These are phyloP conservation scores for Penicillium sp. DNA, from an alignment of 2,329 filamentous ascomycete species.

Conservation along the genomic window DNA sequence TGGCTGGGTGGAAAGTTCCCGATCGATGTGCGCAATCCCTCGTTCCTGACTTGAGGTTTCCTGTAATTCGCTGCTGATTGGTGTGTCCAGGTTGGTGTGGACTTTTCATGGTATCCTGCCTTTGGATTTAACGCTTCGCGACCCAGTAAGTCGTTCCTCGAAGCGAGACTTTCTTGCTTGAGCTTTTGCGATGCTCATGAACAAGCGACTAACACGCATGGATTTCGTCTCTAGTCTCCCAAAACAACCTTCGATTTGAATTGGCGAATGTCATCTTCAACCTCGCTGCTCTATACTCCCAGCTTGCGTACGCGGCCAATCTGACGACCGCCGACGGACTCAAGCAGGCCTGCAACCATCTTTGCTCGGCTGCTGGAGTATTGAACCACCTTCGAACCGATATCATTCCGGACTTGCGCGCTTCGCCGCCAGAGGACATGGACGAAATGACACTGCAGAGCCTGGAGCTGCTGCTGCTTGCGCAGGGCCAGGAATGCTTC, in stretches of 20 bases:
- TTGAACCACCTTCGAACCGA: slow-evolving; percentile 74
- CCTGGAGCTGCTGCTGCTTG: slow-evolving; percentile 78
- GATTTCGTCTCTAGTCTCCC: slow-evolving; percentile 46
- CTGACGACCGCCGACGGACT: slow-evolving; percentile 77
- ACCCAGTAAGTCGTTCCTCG: slow-evolving; percentile 48
- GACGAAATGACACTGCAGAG: slow-evolving; percentile 83
- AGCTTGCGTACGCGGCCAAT: slow-evolving; percentile 80
- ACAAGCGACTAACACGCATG: not conserved
- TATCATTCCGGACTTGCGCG: slow-evolving; percentile 78
- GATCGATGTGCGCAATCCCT: slow-evolving; percentile 67
- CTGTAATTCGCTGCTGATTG: slow-evolving; percentile 8
- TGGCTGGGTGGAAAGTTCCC: slow-evolving; percentile 97
- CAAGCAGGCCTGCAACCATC: slow-evolving; percentile 85
- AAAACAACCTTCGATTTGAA: slow-evolving; percentile 75
- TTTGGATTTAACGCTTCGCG: slow-evolving; percentile 84
- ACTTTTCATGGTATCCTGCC: slow-evolving; percentile 95
- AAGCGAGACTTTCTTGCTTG: not conserved
- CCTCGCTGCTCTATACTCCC: slow-evolving; percentile 87
- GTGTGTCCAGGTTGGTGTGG: slow-evolving; percentile 72
- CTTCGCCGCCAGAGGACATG: slow-evolving; percentile 91
- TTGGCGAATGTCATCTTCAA: slow-evolving; percentile 93
- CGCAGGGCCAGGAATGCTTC: slow-evolving; percentile 95
- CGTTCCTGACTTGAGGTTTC: slow-evolving; percentile 9
- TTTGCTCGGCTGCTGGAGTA: slow-evolving; percentile 83
- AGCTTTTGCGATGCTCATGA: not conserved